Evolutionary conservation across 2,329 filamentous ascomycete genomes (phyloP).

Genomic region (Xylariaceae sp.): DNA sequence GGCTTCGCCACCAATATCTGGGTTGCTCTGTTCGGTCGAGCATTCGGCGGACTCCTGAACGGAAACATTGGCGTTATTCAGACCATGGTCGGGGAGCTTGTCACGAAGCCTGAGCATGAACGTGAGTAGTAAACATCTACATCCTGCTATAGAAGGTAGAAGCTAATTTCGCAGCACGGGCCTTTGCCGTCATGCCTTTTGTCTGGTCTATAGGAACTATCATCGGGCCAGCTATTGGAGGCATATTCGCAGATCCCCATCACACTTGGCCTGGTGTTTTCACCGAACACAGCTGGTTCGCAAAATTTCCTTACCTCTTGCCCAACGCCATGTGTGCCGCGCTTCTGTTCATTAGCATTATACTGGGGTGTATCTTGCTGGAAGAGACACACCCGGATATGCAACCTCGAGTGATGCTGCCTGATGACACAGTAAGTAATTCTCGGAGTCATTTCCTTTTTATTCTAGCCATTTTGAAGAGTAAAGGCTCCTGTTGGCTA

Average conservation of each 20-base stretch:
- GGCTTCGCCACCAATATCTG: slow-evolving; percentile 85
- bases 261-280: slow-evolving; percentile 76
- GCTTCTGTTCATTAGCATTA: slow-evolving; percentile 78
- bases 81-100: slow-evolving; percentile 90
- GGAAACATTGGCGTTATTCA: slow-evolving; percentile 92
- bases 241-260: slow-evolving; percentile 81
- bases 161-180: slow-evolving; percentile 64
- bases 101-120: slow-evolving; percentile 84
- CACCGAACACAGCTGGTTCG: slow-evolving; percentile 72
- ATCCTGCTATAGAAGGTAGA: not conserved
- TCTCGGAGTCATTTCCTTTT: too few species aligned
- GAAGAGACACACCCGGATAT: slow-evolving; percentile 90
- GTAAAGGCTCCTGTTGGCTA: too few species aligned
- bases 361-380: slow-evolving; percentile 80
- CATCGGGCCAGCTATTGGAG: slow-evolving; percentile 86
- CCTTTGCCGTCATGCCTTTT: slow-evolving; percentile 92
- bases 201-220: slow-evolving; percentile 93
- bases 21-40: slow-evolving; percentile 78
- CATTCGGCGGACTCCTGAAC: slow-evolving; percentile 82
- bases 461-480: not conserved
- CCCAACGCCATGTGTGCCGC: slow-evolving; percentile 85
- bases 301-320: slow-evolving; percentile 82
- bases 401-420: slow-evolving; percentile 60
- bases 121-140: slow-evolving; percentile 59
- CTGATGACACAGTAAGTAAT: slow-evolving; percentile 47